Evolutionary conservation across 164 flowering plant genomes (phyloP).

Genomic region (Magnolia kwangsiensis): DNA sequence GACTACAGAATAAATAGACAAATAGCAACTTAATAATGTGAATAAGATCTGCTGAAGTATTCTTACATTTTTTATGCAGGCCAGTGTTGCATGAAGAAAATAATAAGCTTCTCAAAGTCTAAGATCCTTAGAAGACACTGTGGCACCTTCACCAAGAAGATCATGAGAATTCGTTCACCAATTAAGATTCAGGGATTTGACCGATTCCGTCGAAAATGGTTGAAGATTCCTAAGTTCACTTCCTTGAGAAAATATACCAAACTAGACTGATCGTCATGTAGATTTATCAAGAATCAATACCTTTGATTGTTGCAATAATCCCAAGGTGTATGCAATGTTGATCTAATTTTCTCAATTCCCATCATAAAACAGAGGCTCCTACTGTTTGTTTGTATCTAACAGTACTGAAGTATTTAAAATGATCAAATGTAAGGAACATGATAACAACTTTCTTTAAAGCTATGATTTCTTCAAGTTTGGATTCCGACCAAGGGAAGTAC

Average conservation of each 20-base stretch:
- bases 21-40: background rate
- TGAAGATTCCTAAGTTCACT: conserved; percentile 43
- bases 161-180: conserved; percentile 49
- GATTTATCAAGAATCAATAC: background rate
- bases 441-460: too few relatives aligned
- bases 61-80: conserved; percentile 35
- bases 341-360: background rate
- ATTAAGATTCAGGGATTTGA: conserved; percentile 53
- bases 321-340: background rate
- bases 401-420: background rate
- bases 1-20: background rate
- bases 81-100: conserved; percentile 25
- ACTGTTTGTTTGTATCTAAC: background rate
- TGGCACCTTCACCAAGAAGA: conserved; percentile 34
- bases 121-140: conserved; percentile 34
- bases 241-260: conserved; percentile 39
- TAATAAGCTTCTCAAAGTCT: conserved; percentile 37
- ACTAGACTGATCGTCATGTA: conserved; percentile 27
- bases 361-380: background rate
- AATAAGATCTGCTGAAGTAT: background rate
- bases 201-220: conserved; percentile 49
- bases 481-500: too few relatives aligned
- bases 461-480: too few relatives aligned
- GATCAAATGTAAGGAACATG: too few relatives aligned
- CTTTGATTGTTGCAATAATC: background rate